Evolutionary conservation across 2,329 filamentous ascomycete species (phyloP).

Genomic region (Bipolaris bicolor): DNA sequence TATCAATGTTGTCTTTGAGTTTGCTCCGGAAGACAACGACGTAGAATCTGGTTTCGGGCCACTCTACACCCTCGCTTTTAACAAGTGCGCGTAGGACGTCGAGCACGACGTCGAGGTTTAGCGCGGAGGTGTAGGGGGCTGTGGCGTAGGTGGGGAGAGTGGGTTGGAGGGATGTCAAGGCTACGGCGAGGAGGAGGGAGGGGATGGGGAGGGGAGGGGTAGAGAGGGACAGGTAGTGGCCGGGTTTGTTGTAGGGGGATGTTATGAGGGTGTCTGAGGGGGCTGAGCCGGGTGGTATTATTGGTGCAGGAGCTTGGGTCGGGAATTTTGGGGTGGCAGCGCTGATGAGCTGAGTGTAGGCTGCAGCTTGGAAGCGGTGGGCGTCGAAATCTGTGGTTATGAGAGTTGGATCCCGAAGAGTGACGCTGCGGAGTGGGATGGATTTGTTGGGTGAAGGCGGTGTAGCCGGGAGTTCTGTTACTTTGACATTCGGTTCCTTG

Average conservation of each 20-base stretch:
- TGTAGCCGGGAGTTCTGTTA: background rate
- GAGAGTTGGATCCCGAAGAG: constrained; percentile 29
- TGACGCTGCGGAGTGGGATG: background rate
- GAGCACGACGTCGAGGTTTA: constrained; percentile 77
- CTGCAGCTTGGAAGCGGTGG: constrained; percentile 44
- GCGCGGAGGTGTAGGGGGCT: constrained; percentile 71
- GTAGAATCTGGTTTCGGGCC: constrained; percentile 73
- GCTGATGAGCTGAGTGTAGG: constrained; percentile 32
- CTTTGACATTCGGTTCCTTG: background rate
- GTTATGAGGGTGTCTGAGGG: constrained; percentile 59
- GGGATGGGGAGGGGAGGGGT: constrained; percentile 75
- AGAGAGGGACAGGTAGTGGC: constrained; percentile 75
- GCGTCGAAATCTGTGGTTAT: constrained; percentile 42
- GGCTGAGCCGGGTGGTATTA: too few relatives aligned
- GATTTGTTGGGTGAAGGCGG: background rate
- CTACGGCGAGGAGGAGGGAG: constrained; percentile 72
- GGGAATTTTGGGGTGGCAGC: background rate
- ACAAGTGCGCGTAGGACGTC: constrained; percentile 62
- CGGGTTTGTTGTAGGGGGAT: constrained; percentile 75
- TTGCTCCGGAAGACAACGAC: constrained; percentile 82
- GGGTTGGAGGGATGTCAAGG: constrained; percentile 69
- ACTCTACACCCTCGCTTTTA: constrained; percentile 54
- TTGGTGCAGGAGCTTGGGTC: too few relatives aligned
- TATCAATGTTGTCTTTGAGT: constrained; percentile 70
- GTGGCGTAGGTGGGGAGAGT: constrained; percentile 76